Percentiles rank a stretch among this genome's conserved stretches.
Conservation (phyloP, 2,329 filamentous ascomycete species). For the Paecilomyces fulvus region DNA sequence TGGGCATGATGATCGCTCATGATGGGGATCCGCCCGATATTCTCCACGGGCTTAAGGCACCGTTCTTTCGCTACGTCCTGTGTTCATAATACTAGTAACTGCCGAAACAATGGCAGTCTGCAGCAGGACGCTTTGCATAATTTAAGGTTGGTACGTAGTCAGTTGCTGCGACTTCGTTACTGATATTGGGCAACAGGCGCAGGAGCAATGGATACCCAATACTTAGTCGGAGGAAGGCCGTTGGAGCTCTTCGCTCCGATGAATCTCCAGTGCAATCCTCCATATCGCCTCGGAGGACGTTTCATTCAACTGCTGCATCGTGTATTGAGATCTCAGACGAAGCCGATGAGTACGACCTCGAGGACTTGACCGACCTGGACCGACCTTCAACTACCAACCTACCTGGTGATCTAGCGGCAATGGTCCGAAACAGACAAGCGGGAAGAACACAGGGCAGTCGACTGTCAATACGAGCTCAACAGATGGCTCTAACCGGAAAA, state of each 20-base stretch:
- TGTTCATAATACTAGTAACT: constrained; percentile 1
- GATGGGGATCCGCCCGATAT: constrained; percentile 13
- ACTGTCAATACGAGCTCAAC: background rate
- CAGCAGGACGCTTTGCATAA: background rate
- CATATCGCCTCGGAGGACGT: constrained; percentile 1
- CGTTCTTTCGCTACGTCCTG: constrained; percentile 3
- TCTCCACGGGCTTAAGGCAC: constrained; percentile 13
- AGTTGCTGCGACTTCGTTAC: background rate
- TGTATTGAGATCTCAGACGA: background rate
- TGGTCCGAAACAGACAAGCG: constrained; percentile 1
- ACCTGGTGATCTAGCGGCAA: background rate
- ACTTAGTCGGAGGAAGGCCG: background rate
- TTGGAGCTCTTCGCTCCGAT: background rate
- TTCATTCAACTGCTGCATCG: constrained; percentile 4
- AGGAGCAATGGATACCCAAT: background rate
- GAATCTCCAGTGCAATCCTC: background rate
- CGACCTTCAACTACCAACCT: background rate
- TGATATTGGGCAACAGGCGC: background rate
- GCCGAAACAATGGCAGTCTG: background rate
- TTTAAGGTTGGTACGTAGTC: background rate
- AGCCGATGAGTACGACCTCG: background rate
- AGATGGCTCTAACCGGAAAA: background rate
- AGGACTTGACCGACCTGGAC: background rate
- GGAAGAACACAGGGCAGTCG: background rate
- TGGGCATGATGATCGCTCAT: constrained; percentile 13